Evolutionary conservation across 345 rosid species (phyloP), one percentile per base, ranked within the genome.

Genomic region (Euphorbia pulcherrima): DNA sequence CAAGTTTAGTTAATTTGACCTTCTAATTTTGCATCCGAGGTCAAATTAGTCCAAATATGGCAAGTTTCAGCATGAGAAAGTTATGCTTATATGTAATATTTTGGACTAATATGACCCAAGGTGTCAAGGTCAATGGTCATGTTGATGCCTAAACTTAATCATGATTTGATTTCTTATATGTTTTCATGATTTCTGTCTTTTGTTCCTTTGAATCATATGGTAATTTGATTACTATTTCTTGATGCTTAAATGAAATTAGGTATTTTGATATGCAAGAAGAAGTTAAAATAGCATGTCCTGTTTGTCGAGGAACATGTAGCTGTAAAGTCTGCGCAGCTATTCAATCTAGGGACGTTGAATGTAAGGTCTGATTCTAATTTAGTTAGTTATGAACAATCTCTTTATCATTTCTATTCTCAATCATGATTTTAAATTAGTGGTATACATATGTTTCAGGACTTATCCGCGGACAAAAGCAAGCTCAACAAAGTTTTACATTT

Each of bases 221-320:
- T 28, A 60, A 44, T 70, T 23, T 46, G 48, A 33, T 20, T 53
- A 50, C 28, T 67, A 53, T 41, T 24, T 64, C 27, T 55, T 60
- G 44, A 46, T 39, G 44, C 75, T 64, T 5, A 17, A 79, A 75
- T 80, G 77, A 69, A 69, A 69, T 67, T 74, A 88, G 93, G 84
- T 86, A 84, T 72, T 80, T 77, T 65, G 76, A 81, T 65, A 80
- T 79, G n/a, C 82, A 63, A 70, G 92, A 94, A 81, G 92, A 91
- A 78, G 90, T 94, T 69, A 81, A 80, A 83, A 82, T 63, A 72
- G 81, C 81, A 47, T 94, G 99, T 72, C 97, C 97, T 56, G 92
- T 89, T 18, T 94, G 99, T 68, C 82, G 82, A 73, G 88, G 87
- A 78, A 79, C 85, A 66, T 91, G 99, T 76, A 65, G 87, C 77